Evolutionary conservation across 2,329 filamentous ascomycete species (phyloP).

Genomic region (Didymella exigua): DNA sequence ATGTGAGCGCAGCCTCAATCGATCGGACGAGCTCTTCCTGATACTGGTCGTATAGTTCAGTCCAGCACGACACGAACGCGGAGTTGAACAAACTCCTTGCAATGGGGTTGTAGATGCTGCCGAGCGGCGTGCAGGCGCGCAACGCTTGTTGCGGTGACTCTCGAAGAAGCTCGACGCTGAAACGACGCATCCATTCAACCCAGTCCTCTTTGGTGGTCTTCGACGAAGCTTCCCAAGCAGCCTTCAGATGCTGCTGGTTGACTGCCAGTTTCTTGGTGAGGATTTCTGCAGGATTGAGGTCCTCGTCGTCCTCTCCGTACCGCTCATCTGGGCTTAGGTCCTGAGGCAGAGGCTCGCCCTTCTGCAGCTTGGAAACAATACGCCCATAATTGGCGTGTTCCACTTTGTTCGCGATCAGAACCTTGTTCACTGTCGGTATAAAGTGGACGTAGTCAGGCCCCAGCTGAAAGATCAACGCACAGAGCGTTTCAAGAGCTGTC

Average conservation of each 20-base stretch:
- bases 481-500: conserved; percentile 89
- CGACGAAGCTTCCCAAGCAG: conserved; percentile 94
- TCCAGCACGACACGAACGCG: conserved; percentile 98
- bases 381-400: conserved; percentile 91
- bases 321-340: conserved; percentile 86
- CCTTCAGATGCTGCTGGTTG: conserved; percentile 96
- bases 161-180: conserved; percentile 91
- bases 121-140: conserved; percentile 87
- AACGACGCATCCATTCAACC: conserved; percentile 97
- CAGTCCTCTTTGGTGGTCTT: conserved; percentile 98
- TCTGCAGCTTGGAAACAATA: conserved; percentile 88
- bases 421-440: conserved; percentile 88
- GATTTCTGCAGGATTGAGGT: conserved; percentile 80
- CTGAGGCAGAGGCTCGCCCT: conserved; percentile 92
- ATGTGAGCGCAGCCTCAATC: conserved; percentile 94
- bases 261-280: conserved; percentile 93
- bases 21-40: conserved; percentile 96
- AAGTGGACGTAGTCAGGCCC: conserved; percentile 96
- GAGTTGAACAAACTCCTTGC: conserved; percentile 97
- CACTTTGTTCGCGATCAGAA: conserved; percentile 77
- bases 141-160: conserved; percentile 97
- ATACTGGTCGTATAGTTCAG: conserved; percentile 93
- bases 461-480: conserved; percentile 92
- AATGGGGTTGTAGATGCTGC: conserved; percentile 87
- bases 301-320: conserved; percentile 78